Conservation (phyloP, 106 monocot genomes). For the Allium cepa region DNA sequence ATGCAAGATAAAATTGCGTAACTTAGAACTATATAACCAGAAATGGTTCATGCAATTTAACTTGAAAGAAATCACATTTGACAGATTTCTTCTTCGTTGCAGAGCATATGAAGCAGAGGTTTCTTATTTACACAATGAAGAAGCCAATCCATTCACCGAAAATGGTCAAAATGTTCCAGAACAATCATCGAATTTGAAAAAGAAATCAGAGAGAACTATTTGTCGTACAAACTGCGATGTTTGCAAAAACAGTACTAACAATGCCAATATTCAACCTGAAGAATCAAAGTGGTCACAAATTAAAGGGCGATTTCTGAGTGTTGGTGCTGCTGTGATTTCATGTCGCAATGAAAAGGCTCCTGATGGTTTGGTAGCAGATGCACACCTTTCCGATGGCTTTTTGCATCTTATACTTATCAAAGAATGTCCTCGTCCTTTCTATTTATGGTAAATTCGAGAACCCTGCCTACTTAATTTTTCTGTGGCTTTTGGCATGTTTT, state of each 20-base stretch:
- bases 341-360: conserved; percentile 94
- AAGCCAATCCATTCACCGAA: conserved; percentile 7
- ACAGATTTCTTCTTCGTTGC: not conserved
- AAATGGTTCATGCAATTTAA: not conserved
- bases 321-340: conserved; percentile 88
- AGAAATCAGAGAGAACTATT: conserved; percentile 18
- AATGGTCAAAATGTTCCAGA: not conserved
- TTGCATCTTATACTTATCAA: conserved; percentile 87
- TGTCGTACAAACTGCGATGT: conserved; percentile 52
- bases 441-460: conserved; percentile 55
- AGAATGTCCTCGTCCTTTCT: conserved; percentile 73
- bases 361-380: conserved; percentile 86
- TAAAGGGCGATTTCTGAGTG: conserved; percentile 69
- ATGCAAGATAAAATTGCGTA: no score
- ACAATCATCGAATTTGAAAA: conserved; percentile 10
- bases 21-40: no score
- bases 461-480: not conserved
- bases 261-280: conserved; percentile 6
- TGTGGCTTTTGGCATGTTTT: no score
- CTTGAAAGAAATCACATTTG: not conserved
- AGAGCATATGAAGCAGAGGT: conserved; percentile 87
- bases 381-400: conserved; percentile 88
- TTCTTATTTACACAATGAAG: conserved; percentile 43
- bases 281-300: conserved; percentile 44
- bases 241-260: conserved; percentile 25